These are phyloP conservation scores for Aspergillus melleus DNA, from an alignment of 2,329 filamentous ascomycete species.

Conservation along the genomic window DNA sequence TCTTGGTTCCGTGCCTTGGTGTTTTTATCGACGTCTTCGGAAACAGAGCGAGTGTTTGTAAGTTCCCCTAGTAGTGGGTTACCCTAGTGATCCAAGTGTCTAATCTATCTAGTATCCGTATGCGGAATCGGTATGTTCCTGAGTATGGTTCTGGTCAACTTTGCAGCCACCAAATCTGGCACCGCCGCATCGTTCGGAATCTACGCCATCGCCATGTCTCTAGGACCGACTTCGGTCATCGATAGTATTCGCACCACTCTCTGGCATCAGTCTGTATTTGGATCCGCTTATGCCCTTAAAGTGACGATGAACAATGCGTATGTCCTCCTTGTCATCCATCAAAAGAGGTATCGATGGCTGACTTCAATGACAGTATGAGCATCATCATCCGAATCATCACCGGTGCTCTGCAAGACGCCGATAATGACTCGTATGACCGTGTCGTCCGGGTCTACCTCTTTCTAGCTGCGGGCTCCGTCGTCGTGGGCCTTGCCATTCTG, in stretches of 20 bases:
- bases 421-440: conserved; percentile 56
- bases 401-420: conserved; percentile 59
- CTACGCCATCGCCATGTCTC: conserved; percentile 56
- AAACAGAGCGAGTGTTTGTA: conserved; percentile 50
- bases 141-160: conserved; percentile 57
- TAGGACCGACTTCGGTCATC: conserved; percentile 61
- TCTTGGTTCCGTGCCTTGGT: conserved; percentile 58
- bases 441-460: conserved; percentile 59
- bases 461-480: conserved; percentile 51
- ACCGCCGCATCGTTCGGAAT: conserved; percentile 62
- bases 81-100: too few species aligned
- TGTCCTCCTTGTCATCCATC: conserved; percentile 8
- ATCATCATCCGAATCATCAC: conserved; percentile 61
- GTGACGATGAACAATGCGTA: conserved; percentile 61
- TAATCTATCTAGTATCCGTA: conserved; percentile 27
- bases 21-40: conserved; percentile 59
- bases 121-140: conserved; percentile 54
- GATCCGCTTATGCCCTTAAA: conserved; percentile 61
- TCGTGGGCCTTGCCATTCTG: conserved; percentile 47
- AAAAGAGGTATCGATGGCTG: background rate
- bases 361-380: conserved; percentile 50
- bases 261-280: conserved; percentile 62
- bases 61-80: too few species aligned
- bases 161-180: conserved; percentile 49
- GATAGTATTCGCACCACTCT: conserved; percentile 61